Evolutionary conservation across 2,329 filamentous ascomycete species (phyloP).

Genomic region (Alternaria postmessia): DNA sequence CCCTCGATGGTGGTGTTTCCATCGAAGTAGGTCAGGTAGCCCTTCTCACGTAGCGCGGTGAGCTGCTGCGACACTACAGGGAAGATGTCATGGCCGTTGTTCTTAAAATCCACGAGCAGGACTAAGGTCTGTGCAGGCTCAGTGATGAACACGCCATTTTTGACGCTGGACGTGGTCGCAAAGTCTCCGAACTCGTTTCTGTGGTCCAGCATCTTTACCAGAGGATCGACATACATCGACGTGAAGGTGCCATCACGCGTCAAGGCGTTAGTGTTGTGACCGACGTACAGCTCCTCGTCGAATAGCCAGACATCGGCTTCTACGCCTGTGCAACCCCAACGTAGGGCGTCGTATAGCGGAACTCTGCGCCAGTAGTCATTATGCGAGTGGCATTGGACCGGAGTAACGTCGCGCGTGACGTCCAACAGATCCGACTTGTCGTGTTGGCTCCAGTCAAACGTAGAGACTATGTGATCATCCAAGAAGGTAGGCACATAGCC

Average conservation of each 20-base stretch:
- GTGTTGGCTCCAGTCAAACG: conserved; percentile 54
- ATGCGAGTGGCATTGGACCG: conserved; percentile 64
- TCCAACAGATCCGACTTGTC: conserved; percentile 55
- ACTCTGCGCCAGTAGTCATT: conserved; percentile 67
- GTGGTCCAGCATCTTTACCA: conserved; percentile 58
- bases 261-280: conserved; percentile 60
- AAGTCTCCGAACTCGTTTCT: conserved; percentile 57
- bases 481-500: conserved; percentile 49
- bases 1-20: conserved; percentile 52
- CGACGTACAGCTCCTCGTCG: conserved; percentile 63
- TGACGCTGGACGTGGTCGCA: conserved; percentile 29
- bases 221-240: conserved; percentile 62
- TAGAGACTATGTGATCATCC: conserved; percentile 45
- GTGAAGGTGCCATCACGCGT: conserved; percentile 58
- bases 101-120: conserved; percentile 63
- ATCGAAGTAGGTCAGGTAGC: conserved; percentile 62
- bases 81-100: conserved; percentile 47
- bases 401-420: conserved; percentile 59
- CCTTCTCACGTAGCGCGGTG: conserved; percentile 56
- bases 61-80: conserved; percentile 54
- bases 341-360: conserved; percentile 64
- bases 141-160: conserved; percentile 61
- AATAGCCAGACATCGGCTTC: conserved; percentile 67
- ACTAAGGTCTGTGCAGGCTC: conserved; percentile 59
- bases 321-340: conserved; percentile 63